phyloP scores from a whole-genome alignment of 129 eudicot species.

The Helichrysum umbraculigerum region DNA sequence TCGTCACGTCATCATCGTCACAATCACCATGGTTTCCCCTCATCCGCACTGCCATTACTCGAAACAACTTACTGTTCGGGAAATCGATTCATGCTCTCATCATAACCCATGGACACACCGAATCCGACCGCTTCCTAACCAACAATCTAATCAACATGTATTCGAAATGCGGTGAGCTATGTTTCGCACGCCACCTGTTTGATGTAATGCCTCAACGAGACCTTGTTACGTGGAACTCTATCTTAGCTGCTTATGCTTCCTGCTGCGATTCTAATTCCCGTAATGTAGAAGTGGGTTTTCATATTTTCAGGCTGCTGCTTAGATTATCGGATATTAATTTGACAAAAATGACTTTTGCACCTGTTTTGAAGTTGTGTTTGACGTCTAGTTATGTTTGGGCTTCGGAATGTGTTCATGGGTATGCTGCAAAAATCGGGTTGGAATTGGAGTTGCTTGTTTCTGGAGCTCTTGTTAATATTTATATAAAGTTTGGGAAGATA shows the following conservation, averaged over 20 bases:
- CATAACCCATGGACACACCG: slow-evolving; percentile 32
- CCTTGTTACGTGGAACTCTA: slow-evolving; percentile 50
- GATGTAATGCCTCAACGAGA: slow-evolving; percentile 46
- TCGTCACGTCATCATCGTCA: slow-evolving; percentile 28
- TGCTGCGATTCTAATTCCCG: neutral
- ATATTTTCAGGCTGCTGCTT: neutral
- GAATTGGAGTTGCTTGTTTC: slow-evolving; percentile 45
- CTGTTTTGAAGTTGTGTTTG: slow-evolving; percentile 47
- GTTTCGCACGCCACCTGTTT: slow-evolving; percentile 38
- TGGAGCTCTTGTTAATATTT: slow-evolving; percentile 53
- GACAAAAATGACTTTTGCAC: slow-evolving; percentile 45
- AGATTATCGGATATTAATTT: slow-evolving; percentile 23
- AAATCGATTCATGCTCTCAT: slow-evolving; percentile 36
- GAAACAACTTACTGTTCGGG: slow-evolving; percentile 32
- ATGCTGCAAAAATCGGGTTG: slow-evolving; percentile 34
- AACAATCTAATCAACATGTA: slow-evolving; percentile 45
- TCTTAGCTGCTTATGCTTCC: slow-evolving; percentile 22
- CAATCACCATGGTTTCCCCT: slow-evolving; percentile 43
- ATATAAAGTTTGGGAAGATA: slow-evolving; percentile 39
- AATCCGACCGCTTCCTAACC: slow-evolving; percentile 30
- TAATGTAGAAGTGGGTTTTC: slow-evolving; percentile 1
- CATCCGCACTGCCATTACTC: slow-evolving; percentile 41
- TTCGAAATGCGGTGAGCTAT: slow-evolving; percentile 32
- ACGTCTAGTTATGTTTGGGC: slow-evolving; percentile 32
- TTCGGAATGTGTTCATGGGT: slow-evolving; percentile 50